phyloP scores from a whole-genome alignment of 768 basidiomycete genomes.

The Xerocomus brunneocitrinus region DNA sequence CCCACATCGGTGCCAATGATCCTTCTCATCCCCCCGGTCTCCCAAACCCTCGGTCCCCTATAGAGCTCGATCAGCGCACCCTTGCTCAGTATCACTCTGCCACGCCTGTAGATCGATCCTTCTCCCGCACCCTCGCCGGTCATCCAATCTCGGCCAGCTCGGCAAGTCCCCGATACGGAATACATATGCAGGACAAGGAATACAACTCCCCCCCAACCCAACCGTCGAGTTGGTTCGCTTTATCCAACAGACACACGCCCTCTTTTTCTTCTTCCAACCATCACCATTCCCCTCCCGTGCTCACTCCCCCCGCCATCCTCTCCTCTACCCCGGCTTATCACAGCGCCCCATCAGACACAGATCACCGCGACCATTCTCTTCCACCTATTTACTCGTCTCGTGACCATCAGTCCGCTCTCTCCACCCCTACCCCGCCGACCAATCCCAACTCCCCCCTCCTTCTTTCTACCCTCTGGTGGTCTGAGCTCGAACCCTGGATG shows the following conservation, averaged over 20 bases:
- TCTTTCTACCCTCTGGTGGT: constrained; percentile 76
- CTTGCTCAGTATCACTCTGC: constrained; percentile 14
- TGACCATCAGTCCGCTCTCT: constrained; percentile 11
- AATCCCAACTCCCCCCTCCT: constrained; percentile 31
- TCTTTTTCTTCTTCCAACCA: constrained; percentile 42
- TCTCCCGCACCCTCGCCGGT: constrained; percentile 8
- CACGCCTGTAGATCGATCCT: constrained; percentile 20
- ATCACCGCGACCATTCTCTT: constrained; percentile 14
- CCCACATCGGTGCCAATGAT: constrained; percentile 40
- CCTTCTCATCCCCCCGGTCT: constrained; percentile 32
- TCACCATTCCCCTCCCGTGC: constrained; percentile 37
- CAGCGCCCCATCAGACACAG: constrained; percentile 17
- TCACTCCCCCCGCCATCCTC: constrained; percentile 19
- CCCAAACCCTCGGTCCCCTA: constrained; percentile 16
- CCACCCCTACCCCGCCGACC: constrained; percentile 23
- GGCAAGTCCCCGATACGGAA: constrained; percentile 34
- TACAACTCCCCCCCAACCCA: constrained; percentile 24
- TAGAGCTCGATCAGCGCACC: constrained; percentile 29
- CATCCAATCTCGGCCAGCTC: constrained; percentile 20
- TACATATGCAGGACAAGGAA: constrained; percentile 35
- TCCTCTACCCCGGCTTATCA: constrained; percentile 17
- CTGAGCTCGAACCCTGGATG: constrained; percentile 94
- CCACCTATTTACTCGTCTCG: constrained; percentile 14
- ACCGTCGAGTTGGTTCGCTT: constrained; percentile 29
- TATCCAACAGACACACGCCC: constrained; percentile 33